Base-by-base conservation (phyloP, 2,329 filamentous ascomycete species). In the Podosphaera xanthii region DNA sequence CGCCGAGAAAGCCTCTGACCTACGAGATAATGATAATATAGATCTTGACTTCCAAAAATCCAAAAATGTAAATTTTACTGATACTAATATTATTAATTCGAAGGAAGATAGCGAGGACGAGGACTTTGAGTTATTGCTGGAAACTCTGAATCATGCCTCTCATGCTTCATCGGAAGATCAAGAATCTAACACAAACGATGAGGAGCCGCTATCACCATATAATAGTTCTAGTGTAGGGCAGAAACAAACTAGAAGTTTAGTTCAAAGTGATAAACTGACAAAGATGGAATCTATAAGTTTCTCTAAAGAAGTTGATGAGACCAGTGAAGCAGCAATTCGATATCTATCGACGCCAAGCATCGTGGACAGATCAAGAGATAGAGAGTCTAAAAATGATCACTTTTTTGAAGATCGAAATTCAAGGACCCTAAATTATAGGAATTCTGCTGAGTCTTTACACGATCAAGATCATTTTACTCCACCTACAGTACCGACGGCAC, bases 161-260 rank as follows among this genome's bases (percentile, higher is more conserved):
- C 64, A 65, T 10, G 50, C 38, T 12, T 22, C 10, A 3, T 12
- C 33, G 33, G n/a, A 38, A 34, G 22, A 34, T n/a, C 61, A 62
- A 49, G 59, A 61, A 35, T 59, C 61, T 30, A 12, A 46, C 4
- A 62, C 58, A 8, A 60, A 64, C 6, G 14, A 48, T n/a, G n/a
- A 60, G 22, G 65, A 67, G 44, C 65, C 60, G 54, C 64, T 67
- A 14, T 64, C 63, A 63, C 59, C 67, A 58, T 64, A 63, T 60
- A 69, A 69, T 58, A 60, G 68, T 38, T 67, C 65, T 36, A 69
- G 67, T 58, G 65, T 65, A 6, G 68, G 67, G 67, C 65, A 66
- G 44, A 64, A 67, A 50, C 68, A 68, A 38, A 69, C 65, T 59
- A 66, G 64, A 55, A 58, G 66, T 57, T 57, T 69, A 22, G 62